Evolutionary conservation across 2,329 filamentous ascomycete genomes (phyloP), one percentile per base, ranked within the genome.

Genomic region (Aaosphaeria arxii): DNA sequence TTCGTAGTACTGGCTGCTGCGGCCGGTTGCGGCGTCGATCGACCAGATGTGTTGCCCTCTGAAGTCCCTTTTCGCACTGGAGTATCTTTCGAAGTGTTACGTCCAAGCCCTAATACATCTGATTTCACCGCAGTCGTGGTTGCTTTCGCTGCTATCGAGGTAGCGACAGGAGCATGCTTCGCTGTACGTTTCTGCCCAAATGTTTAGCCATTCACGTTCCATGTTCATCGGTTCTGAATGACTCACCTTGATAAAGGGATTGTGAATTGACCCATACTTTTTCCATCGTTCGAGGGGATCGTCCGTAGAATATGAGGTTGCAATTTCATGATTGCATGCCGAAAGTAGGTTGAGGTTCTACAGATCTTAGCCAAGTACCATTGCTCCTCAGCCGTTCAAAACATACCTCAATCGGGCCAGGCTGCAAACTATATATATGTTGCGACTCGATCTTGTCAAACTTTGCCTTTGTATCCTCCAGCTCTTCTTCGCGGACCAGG

Each of bases 351-450:
- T 83, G 13, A 94, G 71, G 62, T 76, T 69, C 63, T 92, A 80
- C 65, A 74, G 6, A 44, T 11, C 2, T 64, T 57, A 66, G 55
- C 48, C 30, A 17, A 30, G 60, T 38, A 31, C 39, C 63, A 78
- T 7, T 24, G 11, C 11, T n/a, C 7, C 24, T 40, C 11, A 4
- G 7, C 24, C 11, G 7, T 40, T 82, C 62, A 82, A 85, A 24
- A 46, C 66, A 38, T 71, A 82, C 85, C 68, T 85, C 86, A 11
- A 91, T 75, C 1, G 84, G 80, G 35, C 83, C 80, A 1, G 88
- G 80, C 39, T 88, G 85, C 13, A 97, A 65, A 61, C 91, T 96
- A 74, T 97, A 97, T 40, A 97, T 74, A 59, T 96, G 90, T 50
- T 96, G 85, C 0, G 89, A 88, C 0, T 78, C 79, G 46, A 96